phyloP scores from a whole-genome alignment of 78 protist genomes.

The Trichosphaerium sp. region DNA sequence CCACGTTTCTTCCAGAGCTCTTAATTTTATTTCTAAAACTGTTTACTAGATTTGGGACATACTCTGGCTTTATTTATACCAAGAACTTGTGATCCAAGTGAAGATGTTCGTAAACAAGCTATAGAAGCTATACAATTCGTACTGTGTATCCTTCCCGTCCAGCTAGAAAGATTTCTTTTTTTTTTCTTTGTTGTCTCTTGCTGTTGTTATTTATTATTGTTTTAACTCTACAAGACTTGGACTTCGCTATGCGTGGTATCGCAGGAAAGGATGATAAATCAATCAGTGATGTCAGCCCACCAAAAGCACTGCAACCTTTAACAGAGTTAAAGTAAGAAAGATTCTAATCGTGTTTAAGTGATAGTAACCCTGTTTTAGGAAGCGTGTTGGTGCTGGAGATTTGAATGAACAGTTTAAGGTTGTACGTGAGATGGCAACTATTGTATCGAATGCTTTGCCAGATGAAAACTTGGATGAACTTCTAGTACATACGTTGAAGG shows the following conservation, averaged over 20 bases:
- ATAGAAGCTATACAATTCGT: constrained; percentile 27
- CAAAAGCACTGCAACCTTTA: too few relatives aligned
- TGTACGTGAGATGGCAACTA: too few relatives aligned
- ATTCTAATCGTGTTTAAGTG: too few relatives aligned
- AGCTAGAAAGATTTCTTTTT: neutral
- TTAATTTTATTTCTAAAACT: too few relatives aligned
- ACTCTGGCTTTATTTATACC: constrained; percentile 22
- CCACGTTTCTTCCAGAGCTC: too few relatives aligned
- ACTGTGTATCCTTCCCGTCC: constrained; percentile 1
- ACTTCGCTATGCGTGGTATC: too few relatives aligned
- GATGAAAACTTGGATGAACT: constrained; percentile 29
- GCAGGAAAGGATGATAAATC: neutral
- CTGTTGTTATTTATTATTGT: neutral
- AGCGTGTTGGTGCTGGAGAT: constrained; percentile 25
- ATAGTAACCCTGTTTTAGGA: constrained; percentile 12
- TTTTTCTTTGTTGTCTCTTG: neutral
- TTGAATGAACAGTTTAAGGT: constrained; percentile 43
- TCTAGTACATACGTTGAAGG: constrained; percentile 24
- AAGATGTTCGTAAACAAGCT: constrained; percentile 18
- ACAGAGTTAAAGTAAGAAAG: too few relatives aligned
- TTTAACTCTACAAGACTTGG: constrained; percentile 1
- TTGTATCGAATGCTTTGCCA: constrained; percentile 16
- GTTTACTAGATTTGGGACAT: constrained; percentile 25
- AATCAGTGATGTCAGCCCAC: too few relatives aligned
- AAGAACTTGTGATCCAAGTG: constrained; percentile 39